A percentile compares a stretch with the other conserved stretches of the same genome.
Conservation (phyloP, 306 rosid species). For the Glycine tomentella region DNA sequence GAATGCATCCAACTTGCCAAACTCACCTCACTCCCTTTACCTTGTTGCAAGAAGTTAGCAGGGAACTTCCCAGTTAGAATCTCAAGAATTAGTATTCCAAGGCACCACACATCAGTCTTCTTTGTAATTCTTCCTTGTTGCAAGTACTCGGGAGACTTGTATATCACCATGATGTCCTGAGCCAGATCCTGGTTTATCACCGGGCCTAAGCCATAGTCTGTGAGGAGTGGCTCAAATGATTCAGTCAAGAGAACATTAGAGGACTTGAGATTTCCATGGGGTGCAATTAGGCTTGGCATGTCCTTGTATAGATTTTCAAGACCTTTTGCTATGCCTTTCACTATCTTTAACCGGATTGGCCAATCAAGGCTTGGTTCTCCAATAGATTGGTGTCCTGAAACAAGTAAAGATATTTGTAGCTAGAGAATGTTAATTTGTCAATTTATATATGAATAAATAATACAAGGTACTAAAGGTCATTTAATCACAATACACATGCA, state of each 20-base stretch:
- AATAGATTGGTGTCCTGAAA: slow-evolving; percentile 58
- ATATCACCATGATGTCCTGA: slow-evolving; percentile 69
- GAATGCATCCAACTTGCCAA: slow-evolving; percentile 66
- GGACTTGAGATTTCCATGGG: slow-evolving; percentile 92
- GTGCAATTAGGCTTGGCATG: slow-evolving; percentile 72
- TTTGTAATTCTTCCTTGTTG: slow-evolving; percentile 75
- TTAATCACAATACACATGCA: too few relatives aligned
- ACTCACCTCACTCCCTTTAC: slow-evolving; percentile 69
- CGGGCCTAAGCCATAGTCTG: slow-evolving; percentile 84
- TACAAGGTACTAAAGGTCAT: too few relatives aligned
- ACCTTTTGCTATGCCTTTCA: slow-evolving; percentile 80
- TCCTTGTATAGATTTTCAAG: slow-evolving; percentile 72
- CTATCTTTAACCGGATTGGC: slow-evolving; percentile 76
- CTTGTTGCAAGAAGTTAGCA: slow-evolving; percentile 61
- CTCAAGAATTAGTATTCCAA: slow-evolving; percentile 80
- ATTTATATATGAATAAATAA: too few relatives aligned
- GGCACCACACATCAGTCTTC: slow-evolving; percentile 90
- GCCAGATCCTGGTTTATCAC: slow-evolving; percentile 82
- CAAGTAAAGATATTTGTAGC: too few relatives aligned
- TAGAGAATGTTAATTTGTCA: too few relatives aligned
- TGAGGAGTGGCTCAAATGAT: slow-evolving; percentile 67
- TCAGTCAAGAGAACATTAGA: slow-evolving; percentile 78
- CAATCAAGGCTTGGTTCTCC: slow-evolving; percentile 81
- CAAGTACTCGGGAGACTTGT: slow-evolving; percentile 79
- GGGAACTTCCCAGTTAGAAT: slow-evolving; percentile 72